A percentile compares a stretch with the other conserved stretches of the same genome.
Evolutionary conservation across 2,329 filamentous ascomycete species (phyloP).

Genomic region (Zymoseptoria pseudotritici): DNA sequence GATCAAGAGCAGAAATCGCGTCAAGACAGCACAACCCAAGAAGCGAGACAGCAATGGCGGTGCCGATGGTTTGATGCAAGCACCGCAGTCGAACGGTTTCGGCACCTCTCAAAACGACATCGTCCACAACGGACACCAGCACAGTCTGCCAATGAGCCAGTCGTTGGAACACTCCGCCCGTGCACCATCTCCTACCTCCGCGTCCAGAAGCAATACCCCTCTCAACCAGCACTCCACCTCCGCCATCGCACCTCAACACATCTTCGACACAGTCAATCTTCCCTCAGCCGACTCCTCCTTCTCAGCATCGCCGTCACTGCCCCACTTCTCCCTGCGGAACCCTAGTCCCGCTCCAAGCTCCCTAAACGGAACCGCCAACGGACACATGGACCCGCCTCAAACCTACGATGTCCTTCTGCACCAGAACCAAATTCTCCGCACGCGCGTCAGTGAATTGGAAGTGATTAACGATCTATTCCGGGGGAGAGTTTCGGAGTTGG

Average conservation of each 20-base stretch:
- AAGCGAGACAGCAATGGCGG: conserved; percentile 29
- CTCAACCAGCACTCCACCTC: conserved; percentile 49
- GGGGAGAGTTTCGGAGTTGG: conserved; percentile 63
- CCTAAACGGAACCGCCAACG: conserved; percentile 47
- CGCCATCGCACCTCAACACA: conserved; percentile 64
- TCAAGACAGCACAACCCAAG: conserved; percentile 85
- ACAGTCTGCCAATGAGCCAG: conserved; percentile 13
- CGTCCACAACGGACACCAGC: conserved; percentile 8
- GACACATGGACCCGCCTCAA: conserved; percentile 60
- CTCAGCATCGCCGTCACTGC: conserved; percentile 44
- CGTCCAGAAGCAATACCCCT: conserved; percentile 73
- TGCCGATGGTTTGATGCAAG: conserved; percentile 7
- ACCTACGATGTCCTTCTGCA: conserved; percentile 73
- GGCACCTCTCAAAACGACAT: conserved; percentile 14
- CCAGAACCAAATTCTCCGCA: conserved; percentile 82
- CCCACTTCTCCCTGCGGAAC: conserved; percentile 36
- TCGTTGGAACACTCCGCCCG: conserved; percentile 6
- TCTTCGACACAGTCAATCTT: conserved; percentile 65
- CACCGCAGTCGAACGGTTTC: conserved; percentile 12
- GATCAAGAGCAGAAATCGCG: conserved; percentile 97
- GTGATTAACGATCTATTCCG: conserved; percentile 73
- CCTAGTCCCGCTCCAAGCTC: conserved; percentile 54
- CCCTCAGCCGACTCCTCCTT: conserved; percentile 56
- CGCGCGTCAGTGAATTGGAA: conserved; percentile 88
- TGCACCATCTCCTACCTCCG: conserved; percentile 38